Base-by-base conservation (phyloP, 176 grass and related monocot genomes). In the Musa beccarii region DNA sequence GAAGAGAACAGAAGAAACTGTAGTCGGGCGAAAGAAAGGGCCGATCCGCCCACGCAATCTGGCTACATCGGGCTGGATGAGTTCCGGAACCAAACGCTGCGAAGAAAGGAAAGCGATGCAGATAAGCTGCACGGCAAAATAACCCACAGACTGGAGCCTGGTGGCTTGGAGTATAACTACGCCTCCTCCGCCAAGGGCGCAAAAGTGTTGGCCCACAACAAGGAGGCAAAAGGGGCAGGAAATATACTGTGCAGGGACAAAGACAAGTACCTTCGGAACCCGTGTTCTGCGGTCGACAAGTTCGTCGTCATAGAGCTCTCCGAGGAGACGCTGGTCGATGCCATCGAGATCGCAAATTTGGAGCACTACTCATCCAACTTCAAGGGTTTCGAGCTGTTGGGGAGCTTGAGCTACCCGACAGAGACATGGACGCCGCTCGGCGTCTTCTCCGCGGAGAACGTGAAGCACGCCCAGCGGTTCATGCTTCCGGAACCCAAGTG, bases 341-440 rank as follows among this genome's bases (percentile, higher is more conserved):
- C 86, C 62, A 71, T 93, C 2, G 93, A 73, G 79, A 85, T 97
- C 51, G 90, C 90, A 9, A 97, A 97, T 83, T 81, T 90, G 66
- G 93, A 97, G 87, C 90, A 97, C 81, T 90, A 97, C 76, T 93
- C 93, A 19, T 97, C 93, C 12, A 97, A 92, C 63, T 90, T 97
- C 66, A 81, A 25, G 57, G 83, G 90, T 52, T 78, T 89, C 49
- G 83, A 89, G 66, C 73, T 97, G 66, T 63, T 79, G 66, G 93
- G 93, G 65, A 90, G 90, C 75, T 80, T 78, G 74, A 92, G 21
- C 80, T 97, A 92, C 77, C 93, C 92, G 1, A 66, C 81, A 49
- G 89, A 85, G 75, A 81, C 68, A 70, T 90, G 90, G 93, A 84
- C 85, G 75, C 70, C 81, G 62, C 80, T 97, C 2, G 93, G 87